Base-by-base conservation (phyloP, 352 stramenopile species). In the Pythium aquatile region DNA sequence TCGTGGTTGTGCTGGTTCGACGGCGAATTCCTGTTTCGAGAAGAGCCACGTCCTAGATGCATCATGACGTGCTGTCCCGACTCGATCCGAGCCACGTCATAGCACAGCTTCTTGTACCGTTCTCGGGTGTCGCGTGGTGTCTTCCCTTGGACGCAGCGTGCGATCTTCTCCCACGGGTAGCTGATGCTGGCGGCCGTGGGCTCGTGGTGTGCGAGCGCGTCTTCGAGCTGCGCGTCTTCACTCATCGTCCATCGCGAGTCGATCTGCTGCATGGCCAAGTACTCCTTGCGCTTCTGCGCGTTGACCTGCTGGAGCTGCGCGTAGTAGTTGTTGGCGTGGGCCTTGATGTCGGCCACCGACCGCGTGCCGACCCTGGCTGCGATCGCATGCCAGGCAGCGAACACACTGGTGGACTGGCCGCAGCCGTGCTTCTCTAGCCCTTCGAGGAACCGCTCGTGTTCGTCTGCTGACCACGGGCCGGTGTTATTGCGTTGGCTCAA, bases 51-150 rank as follows among this genome's bases (percentile, higher is more conserved):
- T 5, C 68, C 73, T 3, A 84, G 63, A 37, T 83, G 72, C 79
- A 88, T 91, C 30, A 70, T 78, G 2, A 90, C 72, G 32, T 90
- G 80, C 44, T 89, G 75, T 0, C 81, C 81, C 16, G 56, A 71
- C 57, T 94, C 83, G 46, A 94, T 92, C 13, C 76, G 70, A n/a
- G 78, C 75, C 8, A 94, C 66, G 58, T 94, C 85, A 52, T 88
- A 80, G 57, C 85, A 88, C 30, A 92, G 83, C 75, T 89, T 88
- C 58, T 83, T 67, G 66, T 88, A 94, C 46, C 85, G 74, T 49
- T 89, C 81, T 10, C 85, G 77, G 5, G 87, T 68, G 20, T 85
- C 80, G 1, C 75, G 69, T 3, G 76, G 59, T 2, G 71, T 77
- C 58, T 90, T 93, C 17, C 74, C 75, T 8, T 73, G 73, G 3